Conservation (phyloP, 441 rosid genomes). For the Aleurites moluccanus region DNA sequence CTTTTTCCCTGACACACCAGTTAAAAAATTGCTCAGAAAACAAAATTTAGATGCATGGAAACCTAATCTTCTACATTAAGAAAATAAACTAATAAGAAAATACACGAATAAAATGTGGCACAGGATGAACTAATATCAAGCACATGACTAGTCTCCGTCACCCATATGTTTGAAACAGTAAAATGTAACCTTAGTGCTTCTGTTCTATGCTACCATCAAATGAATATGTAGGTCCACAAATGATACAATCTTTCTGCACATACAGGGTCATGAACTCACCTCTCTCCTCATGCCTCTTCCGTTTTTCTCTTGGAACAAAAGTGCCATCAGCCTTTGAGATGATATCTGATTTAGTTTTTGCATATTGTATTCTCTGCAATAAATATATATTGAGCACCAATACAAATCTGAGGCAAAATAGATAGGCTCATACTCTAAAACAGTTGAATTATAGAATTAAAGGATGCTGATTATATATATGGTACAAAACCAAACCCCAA, state of each 20-base stretch:
- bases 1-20: conserved; percentile 67
- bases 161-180: neutral
- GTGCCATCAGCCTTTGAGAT: conserved; percentile 95
- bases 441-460: neutral
- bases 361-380: conserved; percentile 81
- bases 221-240: neutral
- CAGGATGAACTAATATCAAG: neutral
- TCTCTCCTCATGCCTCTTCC: conserved; percentile 90
- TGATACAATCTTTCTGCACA: neutral
- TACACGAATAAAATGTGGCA: neutral
- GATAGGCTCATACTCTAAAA: neutral
- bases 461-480: neutral
- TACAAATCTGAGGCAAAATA: neutral
- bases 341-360: conserved; percentile 89
- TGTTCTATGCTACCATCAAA: neutral
- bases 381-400: neutral
- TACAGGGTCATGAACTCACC: conserved; percentile 36
- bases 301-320: conserved; percentile 89
- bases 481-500: neutral
- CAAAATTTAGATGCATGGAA: neutral
- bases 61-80: neutral
- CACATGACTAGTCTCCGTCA: neutral
- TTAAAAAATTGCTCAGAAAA: neutral
- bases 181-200: neutral
- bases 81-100: neutral